Evolutionary conservation across 352 stramenopile species (phyloP), one percentile per base, ranked within the genome.

Genomic region (Globisporangium splendens): DNA sequence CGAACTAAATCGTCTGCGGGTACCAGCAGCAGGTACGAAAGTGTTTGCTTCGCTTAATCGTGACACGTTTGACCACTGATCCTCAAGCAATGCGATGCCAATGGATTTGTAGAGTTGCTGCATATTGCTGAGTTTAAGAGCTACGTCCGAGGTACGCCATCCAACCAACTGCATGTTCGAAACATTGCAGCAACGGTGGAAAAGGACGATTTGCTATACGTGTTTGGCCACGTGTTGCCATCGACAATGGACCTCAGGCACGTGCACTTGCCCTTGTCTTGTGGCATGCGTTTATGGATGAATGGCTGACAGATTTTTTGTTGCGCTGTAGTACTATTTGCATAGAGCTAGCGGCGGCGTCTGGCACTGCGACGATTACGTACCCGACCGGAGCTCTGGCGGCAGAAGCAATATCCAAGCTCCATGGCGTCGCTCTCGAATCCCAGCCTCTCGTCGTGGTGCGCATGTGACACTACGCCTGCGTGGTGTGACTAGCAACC

Each of bases 171-270:
- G 15, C 21, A 62, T 11, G 75, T 89, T 12, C 55, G 44, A 41
- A 90, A 89, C 22, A 18, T 92, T 15, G 62, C 77, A 6, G 46
- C 58, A 17, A 56, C 56, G 0, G 65, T 84, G 12, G 82, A 90
- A 39, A 59, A 75, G 21, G 77, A 79, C 28, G 77, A 87, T 54
- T 54, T 92, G 43, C 59, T 64, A 18, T 86, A 69, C 39, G 60
- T 92, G 22, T 84, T 90, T 59, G 70, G 76, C 38, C 73, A 79
- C 50, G 72, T 83, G 0, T 49, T 92, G 22, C 78, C 79, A 1
- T 38, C 60, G 2, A 54, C 73, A 21, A 22, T 66, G 13, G 28
- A 66, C n/a, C 49, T 87, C 10, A 59, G 62, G 82, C 87, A 63
- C 54, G 69, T n/a, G 8, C 64, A 49, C 12, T 15, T 28, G 20